Base-by-base conservation (phyloP, 2,329 filamentous ascomycete species). In the Westerdykella sp. region DNA sequence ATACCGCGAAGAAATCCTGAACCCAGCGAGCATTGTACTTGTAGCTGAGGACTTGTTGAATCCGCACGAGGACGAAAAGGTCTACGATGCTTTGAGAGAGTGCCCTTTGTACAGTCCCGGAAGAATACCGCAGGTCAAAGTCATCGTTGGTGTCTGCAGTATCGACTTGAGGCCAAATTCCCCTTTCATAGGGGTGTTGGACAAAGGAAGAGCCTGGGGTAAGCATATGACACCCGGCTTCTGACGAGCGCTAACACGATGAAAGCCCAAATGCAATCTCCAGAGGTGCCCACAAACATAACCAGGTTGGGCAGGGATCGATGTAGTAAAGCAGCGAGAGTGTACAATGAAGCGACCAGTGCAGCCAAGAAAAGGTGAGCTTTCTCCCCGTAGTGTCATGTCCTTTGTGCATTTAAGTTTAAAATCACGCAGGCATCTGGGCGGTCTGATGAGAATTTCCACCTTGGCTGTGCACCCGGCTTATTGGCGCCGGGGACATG, bases 401-500 rank as follows among this genome's bases (percentile, higher is more conserved):
- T 16, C 25, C 16, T 6, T 28, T 13, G 23, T 13, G n/a, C 14
- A 25, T 31, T 34, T 37, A 42, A 3, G 18, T 21, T 21, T 21
- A 21, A 21, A 21, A 28, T 31, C 13, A 10, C 13, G 15, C 37
- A 53, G 51, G 42, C 47, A 53, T 35, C 44, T 53, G 12, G 47
- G 40, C 30, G 36, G 34, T 18, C 38, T 16, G 16, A 56, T 57
- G 54, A 45, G 53, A 38, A 46, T 56, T 21, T 46, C 42, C 22
- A 55, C 56, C 28, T 35, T 57, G 25, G 56, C 51, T 28, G 56
- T 59, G 3, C 48, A 50, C 37, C 56, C 56, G 22, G 44, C 46
- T 37, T 62, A 62, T 43, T 60, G 59, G 57, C 46, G 50, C 25
- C 50, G 54, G 16, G 57, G 59, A 18, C 56, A 61, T 46, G 59